These are phyloP conservation scores for Pilaira anomala DNA, from an alignment of 192 early-diverging fungal genomes.

Conservation along the genomic window DNA sequence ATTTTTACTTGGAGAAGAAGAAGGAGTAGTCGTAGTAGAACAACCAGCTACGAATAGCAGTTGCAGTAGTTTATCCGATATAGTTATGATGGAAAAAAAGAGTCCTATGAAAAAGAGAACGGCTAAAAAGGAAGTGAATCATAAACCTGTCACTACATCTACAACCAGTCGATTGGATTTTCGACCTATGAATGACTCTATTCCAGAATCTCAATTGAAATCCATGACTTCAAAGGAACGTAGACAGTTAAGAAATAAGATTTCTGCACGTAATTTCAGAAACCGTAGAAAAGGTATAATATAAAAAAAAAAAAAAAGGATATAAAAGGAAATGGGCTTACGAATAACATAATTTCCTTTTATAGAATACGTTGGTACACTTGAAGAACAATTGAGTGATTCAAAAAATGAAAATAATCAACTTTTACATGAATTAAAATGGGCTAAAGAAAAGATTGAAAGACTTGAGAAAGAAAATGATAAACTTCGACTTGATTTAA, in stretches of 20 bases:
- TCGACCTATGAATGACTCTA: slow-evolving; percentile 7
- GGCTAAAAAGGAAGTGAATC: not conserved
- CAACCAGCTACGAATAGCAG: too few species aligned
- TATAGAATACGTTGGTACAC: slow-evolving; percentile 33
- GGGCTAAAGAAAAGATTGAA: slow-evolving; percentile 20
- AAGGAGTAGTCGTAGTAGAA: not conserved
- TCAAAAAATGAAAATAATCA: slow-evolving; percentile 27
- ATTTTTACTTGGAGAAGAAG: slow-evolving; percentile 10
- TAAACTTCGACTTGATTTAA: slow-evolving; percentile 21
- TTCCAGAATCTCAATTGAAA: slow-evolving; percentile 48
- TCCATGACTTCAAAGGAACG: slow-evolving; percentile 61
- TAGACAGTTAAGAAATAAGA: slow-evolving; percentile 72
- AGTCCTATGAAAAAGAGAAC: not conserved
- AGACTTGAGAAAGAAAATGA: slow-evolving; percentile 30
- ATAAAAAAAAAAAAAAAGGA: not conserved
- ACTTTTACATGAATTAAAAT: slow-evolving; percentile 24
- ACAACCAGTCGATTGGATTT: slow-evolving; percentile 10
- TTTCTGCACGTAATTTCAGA: slow-evolving; percentile 72
- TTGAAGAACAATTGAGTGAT: slow-evolving; percentile 24
- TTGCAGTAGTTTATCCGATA: too few species aligned
- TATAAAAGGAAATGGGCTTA: slow-evolving; percentile 9
- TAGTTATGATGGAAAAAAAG: too few species aligned
- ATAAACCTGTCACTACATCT: not conserved
- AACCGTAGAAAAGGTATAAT: slow-evolving; percentile 59
- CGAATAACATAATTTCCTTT: slow-evolving; percentile 13